Conservation (phyloP, 208 protist genomes). For the Lotmaria passim region DNA sequence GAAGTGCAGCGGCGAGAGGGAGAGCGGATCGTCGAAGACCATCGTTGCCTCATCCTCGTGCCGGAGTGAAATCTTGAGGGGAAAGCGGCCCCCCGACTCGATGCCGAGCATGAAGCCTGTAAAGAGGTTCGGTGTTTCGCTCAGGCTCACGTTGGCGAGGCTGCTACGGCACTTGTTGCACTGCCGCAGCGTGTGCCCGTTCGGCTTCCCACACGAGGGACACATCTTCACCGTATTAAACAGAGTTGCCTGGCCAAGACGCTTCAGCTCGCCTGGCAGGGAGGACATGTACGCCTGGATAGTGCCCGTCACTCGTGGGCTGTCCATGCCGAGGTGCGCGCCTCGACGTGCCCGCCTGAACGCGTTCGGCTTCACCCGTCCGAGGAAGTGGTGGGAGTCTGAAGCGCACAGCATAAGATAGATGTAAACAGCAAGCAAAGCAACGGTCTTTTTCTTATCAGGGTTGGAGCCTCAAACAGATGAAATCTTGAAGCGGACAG, state of each 20-base stretch:
- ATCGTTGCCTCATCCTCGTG: constrained; percentile 35
- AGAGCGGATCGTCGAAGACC: constrained; percentile 72
- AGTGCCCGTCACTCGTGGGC: constrained; percentile 18
- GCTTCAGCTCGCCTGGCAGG: neutral
- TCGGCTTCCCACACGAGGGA: constrained; percentile 55
- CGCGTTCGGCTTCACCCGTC: constrained; percentile 21
- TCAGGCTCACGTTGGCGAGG: constrained; percentile 32
- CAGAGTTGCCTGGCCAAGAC: constrained; percentile 15
- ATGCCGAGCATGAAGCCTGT: constrained; percentile 62
- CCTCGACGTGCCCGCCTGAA: constrained; percentile 23
- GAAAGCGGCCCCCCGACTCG: constrained; percentile 30
- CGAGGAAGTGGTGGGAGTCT: constrained; percentile 25
- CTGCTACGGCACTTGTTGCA: constrained; percentile 58
- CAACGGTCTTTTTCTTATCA: too few species aligned
- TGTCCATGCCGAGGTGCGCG: constrained; percentile 2
- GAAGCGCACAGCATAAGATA: constrained; percentile 2
- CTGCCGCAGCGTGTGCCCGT: constrained; percentile 51
- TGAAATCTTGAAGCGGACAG: too few species aligned
- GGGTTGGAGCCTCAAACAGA: too few species aligned
- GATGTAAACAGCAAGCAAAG: too few species aligned
- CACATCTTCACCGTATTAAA: constrained; percentile 62
- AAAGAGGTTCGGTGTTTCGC: constrained; percentile 66
- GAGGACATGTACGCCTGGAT: constrained; percentile 28
- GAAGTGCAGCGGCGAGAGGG: constrained; percentile 61
- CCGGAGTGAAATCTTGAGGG: constrained; percentile 56